phyloP scores from a whole-genome alignment of 257 asterid genomes.

The Dorcoceras hygrometricum region DNA sequence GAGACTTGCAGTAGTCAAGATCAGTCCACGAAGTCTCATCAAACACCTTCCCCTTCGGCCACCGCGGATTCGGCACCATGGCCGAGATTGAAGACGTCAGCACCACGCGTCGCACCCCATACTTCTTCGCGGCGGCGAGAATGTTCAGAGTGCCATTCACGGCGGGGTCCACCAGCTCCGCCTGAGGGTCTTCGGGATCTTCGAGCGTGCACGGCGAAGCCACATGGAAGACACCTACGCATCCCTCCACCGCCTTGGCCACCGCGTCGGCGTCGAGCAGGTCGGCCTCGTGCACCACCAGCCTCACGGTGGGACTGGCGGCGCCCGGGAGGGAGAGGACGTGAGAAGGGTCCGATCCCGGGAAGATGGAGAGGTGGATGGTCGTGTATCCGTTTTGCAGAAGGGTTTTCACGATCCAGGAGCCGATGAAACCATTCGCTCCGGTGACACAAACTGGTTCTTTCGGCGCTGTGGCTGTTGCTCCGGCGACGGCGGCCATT shows the following conservation, averaged over 20 bases:
- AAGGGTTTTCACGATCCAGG: conserved; percentile 71
- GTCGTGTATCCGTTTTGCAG: conserved; percentile 68
- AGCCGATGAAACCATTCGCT: conserved; percentile 93
- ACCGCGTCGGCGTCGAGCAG: conserved; percentile 62
- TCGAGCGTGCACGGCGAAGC: conserved; percentile 91
- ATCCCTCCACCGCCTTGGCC: conserved; percentile 53
- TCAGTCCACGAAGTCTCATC: conserved; percentile 90
- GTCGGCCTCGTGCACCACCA: conserved; percentile 59
- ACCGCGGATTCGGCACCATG: conserved; percentile 73
- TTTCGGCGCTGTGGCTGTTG: conserved; percentile 14
- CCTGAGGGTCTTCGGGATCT: conserved; percentile 78
- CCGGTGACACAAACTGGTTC: conserved; percentile 86
- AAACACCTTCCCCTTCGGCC: conserved; percentile 54
- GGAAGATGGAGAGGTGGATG: conserved; percentile 75
- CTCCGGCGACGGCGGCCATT: conserved; percentile 9
- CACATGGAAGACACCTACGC: conserved; percentile 82
- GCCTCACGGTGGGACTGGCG: conserved; percentile 29
- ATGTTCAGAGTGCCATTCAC: conserved; percentile 74
- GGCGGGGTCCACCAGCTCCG: conserved; percentile 82
- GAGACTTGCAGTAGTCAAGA: conserved; percentile 67
- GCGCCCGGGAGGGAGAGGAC: conserved; percentile 67
- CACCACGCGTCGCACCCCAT: conserved; percentile 71
- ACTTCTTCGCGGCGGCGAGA: conserved; percentile 74
- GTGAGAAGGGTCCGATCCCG: conserved; percentile 75
- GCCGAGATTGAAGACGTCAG: conserved; percentile 90